Base-by-base conservation (phyloP, 2,329 filamentous ascomycete species). In the Fusarium multiceps region DNA sequence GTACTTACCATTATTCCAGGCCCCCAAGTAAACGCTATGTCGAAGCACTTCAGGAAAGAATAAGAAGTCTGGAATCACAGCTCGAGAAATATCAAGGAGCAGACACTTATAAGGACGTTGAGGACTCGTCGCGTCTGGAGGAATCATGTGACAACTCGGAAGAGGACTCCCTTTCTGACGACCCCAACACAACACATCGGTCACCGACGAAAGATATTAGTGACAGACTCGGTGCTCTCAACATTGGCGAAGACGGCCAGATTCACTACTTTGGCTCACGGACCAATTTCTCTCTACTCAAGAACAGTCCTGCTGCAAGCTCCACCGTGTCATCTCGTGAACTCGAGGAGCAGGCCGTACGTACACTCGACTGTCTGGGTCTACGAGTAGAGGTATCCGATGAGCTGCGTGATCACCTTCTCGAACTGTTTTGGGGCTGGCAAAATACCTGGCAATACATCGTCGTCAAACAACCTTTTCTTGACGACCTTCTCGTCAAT, bases 401-500 rank as follows among this genome's bases (percentile, higher is more conserved):
- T 0, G 49, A 59, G 12, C 1, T 59, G 2, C 2, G 48, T 2
- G 51, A 59, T 2, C 30, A 55, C 23, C 21, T 59, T 1, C 13
- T 59, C 5, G 28, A 45, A 4, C n/a, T 59, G 0, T 59, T 55
- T 6, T 59, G 49, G 49, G 9, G 13, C 8, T 59, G 49, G 56
- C 49, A 59, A 4, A 59, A 59, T n/a, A 59, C n/a, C 0, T 54
- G 56, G 48, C 37, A 55, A n/a, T 59, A 59, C 12, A 27, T 59
- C 0, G 28, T 55, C 1, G 28, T 45, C 7, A 55, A 59, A 6
- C 40, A 45, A 1, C 4, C 34, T 2, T 59, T 59, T n/a, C 56
- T 59, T 0, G 48, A 45, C 1, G 56, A 54, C 16, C 48, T 55
- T 6, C 34, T 28, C 7, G 21, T 37, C 11, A 45, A 14, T 0